A percentile compares a stretch with the other conserved stretches of the same genome.
phyloP scores from a whole-genome alignment of 2,329 filamentous ascomycete genomes.

The Penicillium sp. region DNA sequence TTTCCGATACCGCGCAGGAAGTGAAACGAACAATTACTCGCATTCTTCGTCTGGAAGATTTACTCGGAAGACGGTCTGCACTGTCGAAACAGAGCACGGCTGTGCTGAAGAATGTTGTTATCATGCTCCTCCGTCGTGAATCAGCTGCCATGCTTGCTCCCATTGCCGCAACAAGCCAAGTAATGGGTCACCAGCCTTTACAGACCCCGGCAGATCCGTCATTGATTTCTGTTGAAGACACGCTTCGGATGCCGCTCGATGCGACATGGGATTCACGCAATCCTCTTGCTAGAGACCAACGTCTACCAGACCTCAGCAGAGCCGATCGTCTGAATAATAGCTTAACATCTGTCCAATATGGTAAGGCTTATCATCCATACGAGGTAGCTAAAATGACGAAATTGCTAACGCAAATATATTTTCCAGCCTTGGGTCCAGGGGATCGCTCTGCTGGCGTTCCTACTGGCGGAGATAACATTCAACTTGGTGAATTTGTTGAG shows the following conservation, averaged over 20 bases:
- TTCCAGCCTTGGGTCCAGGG: conserved; percentile 13
- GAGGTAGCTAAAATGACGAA: neutral
- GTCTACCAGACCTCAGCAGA: conserved; percentile 11
- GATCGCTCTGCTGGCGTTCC: conserved; percentile 2
- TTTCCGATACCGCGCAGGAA: conserved; percentile 45
- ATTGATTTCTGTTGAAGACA: conserved; percentile 26
- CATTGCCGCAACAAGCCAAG: conserved; percentile 9
- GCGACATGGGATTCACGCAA: conserved; percentile 10
- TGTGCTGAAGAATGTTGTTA: conserved; percentile 27
- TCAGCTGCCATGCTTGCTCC: conserved; percentile 27
- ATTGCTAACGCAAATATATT: neutral
- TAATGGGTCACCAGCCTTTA: neutral
- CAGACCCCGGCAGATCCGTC: neutral
- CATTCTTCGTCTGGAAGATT: conserved; percentile 44
- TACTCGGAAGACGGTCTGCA: conserved; percentile 35
- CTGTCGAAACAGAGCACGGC: conserved; percentile 38
- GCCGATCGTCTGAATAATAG: conserved; percentile 26
- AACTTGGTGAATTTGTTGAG: neutral
- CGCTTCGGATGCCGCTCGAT: conserved; percentile 25
- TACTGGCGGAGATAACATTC: neutral
- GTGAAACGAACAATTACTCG: conserved; percentile 46
- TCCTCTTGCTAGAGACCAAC: conserved; percentile 2
- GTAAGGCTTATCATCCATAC: conserved; percentile 3
- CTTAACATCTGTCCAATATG: conserved; percentile 26
- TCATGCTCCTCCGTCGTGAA: conserved; percentile 27